A percentile compares a stretch with the other conserved stretches of the same genome.
Evolutionary conservation across 257 asterid genomes (phyloP).

Genomic region (Ligustrum vulgare): DNA sequence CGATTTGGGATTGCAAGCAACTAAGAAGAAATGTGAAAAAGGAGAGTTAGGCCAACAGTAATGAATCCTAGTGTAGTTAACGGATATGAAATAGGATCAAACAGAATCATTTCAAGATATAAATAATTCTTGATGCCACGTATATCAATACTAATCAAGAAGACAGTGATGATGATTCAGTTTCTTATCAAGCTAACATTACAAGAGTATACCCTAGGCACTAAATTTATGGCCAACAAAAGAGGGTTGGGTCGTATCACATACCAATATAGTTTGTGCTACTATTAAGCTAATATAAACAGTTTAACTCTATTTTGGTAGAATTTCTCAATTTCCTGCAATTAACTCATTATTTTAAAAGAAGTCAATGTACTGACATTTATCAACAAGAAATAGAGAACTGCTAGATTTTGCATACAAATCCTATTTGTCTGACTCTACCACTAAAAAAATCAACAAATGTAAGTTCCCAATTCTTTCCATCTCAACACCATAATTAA

Average conservation of each 20-base stretch:
- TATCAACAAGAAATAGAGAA: slow-evolving; percentile 10
- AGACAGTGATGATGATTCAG: not conserved
- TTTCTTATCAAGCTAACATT: not conserved
- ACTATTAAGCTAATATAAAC: slow-evolving; percentile 26
- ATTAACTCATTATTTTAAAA: slow-evolving; percentile 3
- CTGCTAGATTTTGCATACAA: slow-evolving; percentile 27
- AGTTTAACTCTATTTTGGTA: too few species aligned
- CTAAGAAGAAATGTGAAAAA: not conserved
- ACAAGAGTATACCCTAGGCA: not conserved
- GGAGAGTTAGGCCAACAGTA: not conserved
- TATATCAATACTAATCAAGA: not conserved
- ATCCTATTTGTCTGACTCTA: slow-evolving; percentile 15
- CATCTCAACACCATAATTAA: too few species aligned
- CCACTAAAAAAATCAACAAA: slow-evolving; percentile 1
- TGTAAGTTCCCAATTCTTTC: not conserved
- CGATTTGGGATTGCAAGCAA: not conserved
- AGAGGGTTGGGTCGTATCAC: not conserved
- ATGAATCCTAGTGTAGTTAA: not conserved
- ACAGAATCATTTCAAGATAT: slow-evolving; percentile 6
- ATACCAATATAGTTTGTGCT: slow-evolving; percentile 5
- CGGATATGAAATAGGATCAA: not conserved
- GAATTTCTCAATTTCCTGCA: slow-evolving; percentile 1
- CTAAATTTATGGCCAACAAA: not conserved
- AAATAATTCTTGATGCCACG: not conserved
- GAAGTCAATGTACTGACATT: not conserved